phyloP scores from a whole-genome alignment of 1,284 basidiomycete species.

The Trichosporon inkin region DNA sequence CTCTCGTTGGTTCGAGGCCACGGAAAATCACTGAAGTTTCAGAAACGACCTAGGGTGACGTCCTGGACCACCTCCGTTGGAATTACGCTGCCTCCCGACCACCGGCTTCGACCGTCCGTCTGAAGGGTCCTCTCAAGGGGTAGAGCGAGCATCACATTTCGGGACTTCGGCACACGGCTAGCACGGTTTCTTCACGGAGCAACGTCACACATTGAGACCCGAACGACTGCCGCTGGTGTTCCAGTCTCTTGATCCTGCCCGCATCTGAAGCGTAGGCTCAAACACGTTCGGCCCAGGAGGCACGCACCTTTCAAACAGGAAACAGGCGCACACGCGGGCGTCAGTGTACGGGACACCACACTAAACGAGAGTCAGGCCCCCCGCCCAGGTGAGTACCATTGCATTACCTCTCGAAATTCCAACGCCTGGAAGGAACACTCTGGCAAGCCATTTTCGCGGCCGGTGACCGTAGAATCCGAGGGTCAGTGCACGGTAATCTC shows the following conservation, averaged over 20 bases:
- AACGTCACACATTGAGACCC: neutral
- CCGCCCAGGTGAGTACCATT: neutral
- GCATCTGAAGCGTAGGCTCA: neutral
- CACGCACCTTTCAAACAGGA: neutral
- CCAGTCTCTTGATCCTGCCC: neutral
- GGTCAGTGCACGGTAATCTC: neutral
- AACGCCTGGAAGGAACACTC: neutral
- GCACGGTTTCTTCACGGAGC: neutral
- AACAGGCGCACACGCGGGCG: neutral
- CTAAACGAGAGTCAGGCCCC: neutral
- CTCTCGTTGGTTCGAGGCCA: neutral
- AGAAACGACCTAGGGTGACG: neutral
- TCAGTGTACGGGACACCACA: neutral
- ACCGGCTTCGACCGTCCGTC: neutral
- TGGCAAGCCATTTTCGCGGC: conserved; percentile 2
- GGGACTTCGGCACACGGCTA: neutral
- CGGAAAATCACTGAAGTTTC: neutral
- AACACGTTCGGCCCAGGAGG: neutral
- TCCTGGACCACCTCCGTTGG: too few species aligned
- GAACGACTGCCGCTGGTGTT: too few species aligned
- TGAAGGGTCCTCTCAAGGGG: neutral
- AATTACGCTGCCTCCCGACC: neutral
- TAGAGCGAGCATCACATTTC: neutral
- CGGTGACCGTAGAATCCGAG: neutral
- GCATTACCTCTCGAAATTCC: neutral